These are phyloP conservation scores for Lunasporangiospora selenospora DNA, from an alignment of 192 early-diverging fungal species.

Conservation along the genomic window DNA sequence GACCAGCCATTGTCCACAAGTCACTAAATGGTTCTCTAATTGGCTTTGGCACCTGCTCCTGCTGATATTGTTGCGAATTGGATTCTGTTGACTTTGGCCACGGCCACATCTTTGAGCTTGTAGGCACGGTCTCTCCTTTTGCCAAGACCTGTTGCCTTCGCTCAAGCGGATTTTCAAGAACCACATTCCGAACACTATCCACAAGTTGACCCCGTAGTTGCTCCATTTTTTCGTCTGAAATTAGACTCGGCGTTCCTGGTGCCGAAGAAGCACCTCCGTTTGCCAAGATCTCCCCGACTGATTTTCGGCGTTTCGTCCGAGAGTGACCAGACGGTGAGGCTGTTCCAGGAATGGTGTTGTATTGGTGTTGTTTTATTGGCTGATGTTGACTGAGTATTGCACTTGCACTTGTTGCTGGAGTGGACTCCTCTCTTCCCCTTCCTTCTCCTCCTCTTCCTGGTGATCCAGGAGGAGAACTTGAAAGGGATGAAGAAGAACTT, in stretches of 20 bases:
- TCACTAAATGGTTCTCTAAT: slow-evolving; percentile 2
- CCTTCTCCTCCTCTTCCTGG: slow-evolving; percentile 2
- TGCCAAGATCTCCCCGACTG: slow-evolving; percentile 26
- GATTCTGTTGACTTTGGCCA: neutral
- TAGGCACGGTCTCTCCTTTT: too few species aligned
- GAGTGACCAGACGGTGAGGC: slow-evolving; percentile 22
- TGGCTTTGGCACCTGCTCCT: neutral
- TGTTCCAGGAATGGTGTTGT: slow-evolving; percentile 15
- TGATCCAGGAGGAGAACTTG: slow-evolving; percentile 38
- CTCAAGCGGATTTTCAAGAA: slow-evolving; percentile 17
- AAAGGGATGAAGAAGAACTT: slow-evolving; percentile 20
- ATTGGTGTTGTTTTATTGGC: slow-evolving; percentile 31
- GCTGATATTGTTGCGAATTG: neutral
- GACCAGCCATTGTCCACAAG: slow-evolving; percentile 30
- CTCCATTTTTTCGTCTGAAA: slow-evolving; percentile 42
- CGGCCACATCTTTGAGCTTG: neutral
- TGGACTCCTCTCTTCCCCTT: too few species aligned
- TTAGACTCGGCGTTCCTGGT: neutral
- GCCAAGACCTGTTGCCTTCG: too few species aligned
- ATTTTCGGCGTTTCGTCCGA: slow-evolving; percentile 36
- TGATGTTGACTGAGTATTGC: too few species aligned
- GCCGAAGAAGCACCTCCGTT: slow-evolving; percentile 17
- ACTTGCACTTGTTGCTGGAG: neutral
- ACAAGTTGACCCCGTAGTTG: slow-evolving; percentile 29
- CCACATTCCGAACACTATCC: slow-evolving; percentile 30